phyloP scores from a whole-genome alignment of 2,329 filamentous ascomycete genomes.

The Alternaria infectoria region DNA sequence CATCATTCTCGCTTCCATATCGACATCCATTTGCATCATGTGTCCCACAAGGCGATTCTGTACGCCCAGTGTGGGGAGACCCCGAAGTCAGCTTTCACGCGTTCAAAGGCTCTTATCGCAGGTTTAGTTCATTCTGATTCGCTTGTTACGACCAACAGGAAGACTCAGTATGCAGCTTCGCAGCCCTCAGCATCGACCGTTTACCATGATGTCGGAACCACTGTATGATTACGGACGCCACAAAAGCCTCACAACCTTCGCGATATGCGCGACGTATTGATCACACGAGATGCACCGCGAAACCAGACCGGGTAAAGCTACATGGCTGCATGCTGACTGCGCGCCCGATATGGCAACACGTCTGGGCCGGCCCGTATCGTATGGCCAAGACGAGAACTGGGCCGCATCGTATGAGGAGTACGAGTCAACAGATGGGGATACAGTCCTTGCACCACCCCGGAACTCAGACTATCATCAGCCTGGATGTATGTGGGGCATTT shows the following conservation, averaged over 20 bases:
- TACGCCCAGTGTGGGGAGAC: neutral
- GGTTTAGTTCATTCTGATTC: neutral
- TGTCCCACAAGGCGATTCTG: neutral
- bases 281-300: neutral
- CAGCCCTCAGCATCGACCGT: neutral
- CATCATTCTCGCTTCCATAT: fast-evolving
- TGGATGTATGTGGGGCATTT: neutral
- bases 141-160: neutral
- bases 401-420: neutral
- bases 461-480: neutral
- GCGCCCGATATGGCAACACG: neutral
- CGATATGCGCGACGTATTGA: neutral
- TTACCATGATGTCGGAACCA: neutral
- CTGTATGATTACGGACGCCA: slow-evolving; percentile 1
- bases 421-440: neutral
- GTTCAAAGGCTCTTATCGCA: neutral
- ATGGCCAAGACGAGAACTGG: neutral
- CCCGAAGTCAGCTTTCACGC: neutral
- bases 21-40: neutral
- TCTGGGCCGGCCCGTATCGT: neutral
- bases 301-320: neutral
- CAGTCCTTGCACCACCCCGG: neutral
- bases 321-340: neutral
- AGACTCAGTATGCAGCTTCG: neutral
- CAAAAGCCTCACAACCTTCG: neutral